Conservation (phyloP, 305 asterid genomes). For the Salvia sclarea region DNA sequence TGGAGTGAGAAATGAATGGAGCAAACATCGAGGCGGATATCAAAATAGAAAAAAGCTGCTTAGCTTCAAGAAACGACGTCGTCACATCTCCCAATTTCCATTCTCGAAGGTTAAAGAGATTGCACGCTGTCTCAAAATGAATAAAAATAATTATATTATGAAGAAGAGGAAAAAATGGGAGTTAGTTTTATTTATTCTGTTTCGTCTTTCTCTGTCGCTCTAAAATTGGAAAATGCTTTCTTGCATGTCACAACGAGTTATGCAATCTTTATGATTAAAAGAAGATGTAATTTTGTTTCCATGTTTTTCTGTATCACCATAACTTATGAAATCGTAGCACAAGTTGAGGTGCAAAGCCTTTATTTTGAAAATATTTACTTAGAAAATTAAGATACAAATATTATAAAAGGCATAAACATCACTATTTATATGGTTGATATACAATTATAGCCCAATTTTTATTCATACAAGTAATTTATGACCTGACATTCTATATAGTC, state of each 20-base stretch:
- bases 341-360: neutral
- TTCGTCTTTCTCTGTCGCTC: neutral
- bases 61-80: slow-evolving; percentile 24
- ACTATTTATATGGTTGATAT: too few relatives aligned
- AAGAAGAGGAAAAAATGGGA: too few relatives aligned
- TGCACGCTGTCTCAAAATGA: slow-evolving; percentile 24
- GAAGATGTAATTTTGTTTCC: too few relatives aligned
- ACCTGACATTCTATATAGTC: too few relatives aligned
- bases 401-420: too few relatives aligned
- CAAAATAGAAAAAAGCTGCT: neutral
- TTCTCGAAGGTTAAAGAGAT: slow-evolving; percentile 23
- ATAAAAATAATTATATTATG: too few relatives aligned
- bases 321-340: too few relatives aligned
- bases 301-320: too few relatives aligned
- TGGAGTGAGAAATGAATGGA: slow-evolving; percentile 15
- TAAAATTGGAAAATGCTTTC: neutral
- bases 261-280: neutral
- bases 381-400: neutral
- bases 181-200: neutral
- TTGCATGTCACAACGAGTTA: too few relatives aligned
- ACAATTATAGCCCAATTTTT: too few relatives aligned
- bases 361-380: neutral
- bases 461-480: too few relatives aligned
- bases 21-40: too few relatives aligned
- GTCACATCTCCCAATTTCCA: neutral